Conservation (phyloP, 1,139 yeast genomes). For the Kurtzmaniella quercitrusa region DNA sequence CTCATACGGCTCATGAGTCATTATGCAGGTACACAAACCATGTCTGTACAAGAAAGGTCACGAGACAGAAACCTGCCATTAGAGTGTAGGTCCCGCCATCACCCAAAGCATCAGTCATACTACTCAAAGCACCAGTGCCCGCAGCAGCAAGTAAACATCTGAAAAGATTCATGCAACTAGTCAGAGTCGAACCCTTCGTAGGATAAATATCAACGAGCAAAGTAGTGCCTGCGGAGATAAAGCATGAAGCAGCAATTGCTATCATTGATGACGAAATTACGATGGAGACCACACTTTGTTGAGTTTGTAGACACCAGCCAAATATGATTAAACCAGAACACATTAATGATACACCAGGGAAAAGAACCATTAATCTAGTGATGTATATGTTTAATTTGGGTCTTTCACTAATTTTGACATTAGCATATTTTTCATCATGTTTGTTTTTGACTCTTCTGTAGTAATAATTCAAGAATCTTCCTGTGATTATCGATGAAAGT, state of each 20-base stretch:
- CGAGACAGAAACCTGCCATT: conserved; percentile 16
- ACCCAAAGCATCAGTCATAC: conserved; percentile 18
- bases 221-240: conserved; percentile 22
- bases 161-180: conserved; percentile 21
- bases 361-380: conserved; percentile 24
- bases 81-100: conserved; percentile 22
- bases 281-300: conserved; percentile 23
- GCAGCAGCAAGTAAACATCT: conserved; percentile 19
- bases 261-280: conserved; percentile 14
- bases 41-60: neutral
- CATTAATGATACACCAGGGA: conserved; percentile 21
- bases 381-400: conserved; percentile 26
- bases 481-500: conserved; percentile 27
- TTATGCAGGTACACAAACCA: conserved; percentile 2
- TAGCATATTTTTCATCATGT: conserved; percentile 16
- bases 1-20: neutral
- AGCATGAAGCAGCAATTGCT: conserved; percentile 25
- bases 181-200: conserved; percentile 23
- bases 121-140: conserved; percentile 19
- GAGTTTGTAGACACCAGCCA: conserved; percentile 38
- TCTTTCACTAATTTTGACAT: conserved; percentile 12
- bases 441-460: conserved; percentile 17
- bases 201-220: conserved; percentile 30
- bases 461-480: conserved; percentile 25
- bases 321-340: conserved; percentile 27